Conservation (phyloP, 768 basidiomycete genomes). For the Rhodotorula sphaerocarpa region DNA sequence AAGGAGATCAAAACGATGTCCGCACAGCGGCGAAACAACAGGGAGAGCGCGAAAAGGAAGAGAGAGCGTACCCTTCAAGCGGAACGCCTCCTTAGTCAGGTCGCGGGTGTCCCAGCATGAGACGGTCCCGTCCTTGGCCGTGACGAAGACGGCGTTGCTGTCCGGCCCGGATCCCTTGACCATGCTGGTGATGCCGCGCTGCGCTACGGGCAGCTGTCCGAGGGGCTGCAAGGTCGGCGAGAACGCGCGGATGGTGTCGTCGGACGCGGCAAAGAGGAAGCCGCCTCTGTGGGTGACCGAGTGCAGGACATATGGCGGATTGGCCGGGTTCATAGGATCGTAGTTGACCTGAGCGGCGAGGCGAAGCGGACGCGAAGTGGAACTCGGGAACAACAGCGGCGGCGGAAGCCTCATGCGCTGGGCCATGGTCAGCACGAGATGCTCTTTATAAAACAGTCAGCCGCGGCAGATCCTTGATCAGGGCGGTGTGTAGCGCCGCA, state of each 20-base stretch:
- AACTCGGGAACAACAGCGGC: conserved; percentile 21
- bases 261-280: conserved; percentile 35
- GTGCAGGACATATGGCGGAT: conserved; percentile 38
- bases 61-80: conserved; percentile 23
- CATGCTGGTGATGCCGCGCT: conserved; percentile 30
- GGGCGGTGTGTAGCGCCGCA: too few relatives aligned
- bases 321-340: conserved; percentile 13
- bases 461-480: too few relatives aligned
- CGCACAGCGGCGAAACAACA: neutral
- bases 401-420: conserved; percentile 15
- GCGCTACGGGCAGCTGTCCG: conserved; percentile 18
- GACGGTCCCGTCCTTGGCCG: conserved; percentile 30
- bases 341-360: conserved; percentile 26
- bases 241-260: conserved; percentile 34
- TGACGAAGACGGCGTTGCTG: conserved; percentile 27
- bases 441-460: too few relatives aligned
- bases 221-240: conserved; percentile 22
- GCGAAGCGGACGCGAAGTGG: conserved; percentile 11
- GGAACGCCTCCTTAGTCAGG: conserved; percentile 31
- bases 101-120: conserved; percentile 32
- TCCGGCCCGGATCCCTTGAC: conserved; percentile 9
- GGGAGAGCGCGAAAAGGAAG: too few relatives aligned
- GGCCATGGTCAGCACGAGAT: conserved; percentile 16
- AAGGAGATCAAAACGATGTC: neutral
- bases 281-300: conserved; percentile 16